Base-by-base conservation (phyloP, 441 rosid genomes). In the Erodium trifolium region DNA sequence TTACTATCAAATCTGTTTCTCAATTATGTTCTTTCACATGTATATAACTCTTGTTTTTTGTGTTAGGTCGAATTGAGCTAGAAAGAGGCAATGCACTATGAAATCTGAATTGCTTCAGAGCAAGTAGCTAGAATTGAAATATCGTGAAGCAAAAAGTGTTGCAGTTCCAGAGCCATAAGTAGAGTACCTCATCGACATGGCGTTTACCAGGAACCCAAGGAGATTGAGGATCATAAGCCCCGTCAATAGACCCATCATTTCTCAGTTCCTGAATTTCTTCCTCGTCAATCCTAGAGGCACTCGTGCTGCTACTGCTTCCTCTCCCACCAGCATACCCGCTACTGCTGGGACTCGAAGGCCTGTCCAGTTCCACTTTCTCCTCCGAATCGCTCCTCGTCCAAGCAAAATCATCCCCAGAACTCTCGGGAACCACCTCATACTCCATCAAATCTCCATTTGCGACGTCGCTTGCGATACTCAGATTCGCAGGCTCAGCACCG, bases 281-380 rank as follows among this genome's bases (percentile, higher is more conserved):
- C 35, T 86, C 93, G 12, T 77, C 85, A 60, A 69, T 63, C 59
- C 82, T 76, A 35, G 90, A 85, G 70, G 73, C 82, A 65, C 83
- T 79, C 12, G 51, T 1, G 9, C 84, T 84, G 70, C 89, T 82
- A 70, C 96, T 93, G 66, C 92, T 86, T 60, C 96, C 97, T 84
- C 96, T 87, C 83, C 86, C 99, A 19, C 93, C 96, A 4, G 89
- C 99, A 67, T 93, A 93, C 10, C 97, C 97, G 70, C 89, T 82
- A 70, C 96, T 93, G 66, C 92, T 86, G 16, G 99, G 93, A 72
- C 95, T 91, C 45, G 81, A 77, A 23, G 27, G 27, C 27, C 27
- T 23, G 35, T 81, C 93, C 12, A 14, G 12, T 3, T 65, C 73
- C 65, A 83, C 82, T 74, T 86, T 89, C 47, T 75, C 41, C 73